These are phyloP conservation scores for Pythium vanterpoolii DNA, from an alignment of 352 stramenopile genomes.

Conservation along the genomic window DNA sequence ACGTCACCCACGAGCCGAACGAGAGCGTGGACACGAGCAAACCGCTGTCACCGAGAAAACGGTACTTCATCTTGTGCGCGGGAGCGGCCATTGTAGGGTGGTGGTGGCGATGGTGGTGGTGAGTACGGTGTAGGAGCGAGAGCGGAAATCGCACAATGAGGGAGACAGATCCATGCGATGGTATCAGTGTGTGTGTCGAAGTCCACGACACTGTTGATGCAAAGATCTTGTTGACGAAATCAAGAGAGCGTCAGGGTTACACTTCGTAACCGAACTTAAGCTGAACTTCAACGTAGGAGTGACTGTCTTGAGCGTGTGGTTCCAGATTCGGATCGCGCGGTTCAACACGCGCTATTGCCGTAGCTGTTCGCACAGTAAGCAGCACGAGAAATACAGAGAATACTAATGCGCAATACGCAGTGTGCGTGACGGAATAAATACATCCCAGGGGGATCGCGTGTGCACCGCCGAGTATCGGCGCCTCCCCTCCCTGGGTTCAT, in stretches of 20 bases:
- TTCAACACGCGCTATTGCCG: neutral
- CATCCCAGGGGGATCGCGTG: no score
- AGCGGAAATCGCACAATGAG: neutral
- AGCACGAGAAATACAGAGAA: no score
- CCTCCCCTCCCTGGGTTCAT: no score
- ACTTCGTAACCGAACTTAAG: conserved; percentile 6
- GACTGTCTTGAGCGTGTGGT: neutral
- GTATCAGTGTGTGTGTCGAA: no score
- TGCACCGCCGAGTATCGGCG: no score
- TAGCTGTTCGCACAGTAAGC: no score
- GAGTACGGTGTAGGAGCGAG: no score
- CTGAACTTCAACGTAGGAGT: conserved; percentile 6
- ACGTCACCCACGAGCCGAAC: conserved; percentile 45
- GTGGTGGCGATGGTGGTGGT: neutral
- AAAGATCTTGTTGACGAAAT: no score
- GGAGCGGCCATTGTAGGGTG: neutral
- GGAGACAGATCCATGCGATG: no score
- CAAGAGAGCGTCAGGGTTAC: conserved; percentile 1
- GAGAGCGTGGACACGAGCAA: conserved; percentile 46
- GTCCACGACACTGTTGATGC: neutral
- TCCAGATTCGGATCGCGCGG: neutral
- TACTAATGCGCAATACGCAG: no score
- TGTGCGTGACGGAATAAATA: no score
- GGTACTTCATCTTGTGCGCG: conserved; percentile 42
- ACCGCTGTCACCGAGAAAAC: conserved; percentile 42